Percentiles rank a stretch among this genome's conserved stretches.
Conservation (phyloP, 1,284 basidiomycete species). For the Pseudozyma hubeiensis region DNA sequence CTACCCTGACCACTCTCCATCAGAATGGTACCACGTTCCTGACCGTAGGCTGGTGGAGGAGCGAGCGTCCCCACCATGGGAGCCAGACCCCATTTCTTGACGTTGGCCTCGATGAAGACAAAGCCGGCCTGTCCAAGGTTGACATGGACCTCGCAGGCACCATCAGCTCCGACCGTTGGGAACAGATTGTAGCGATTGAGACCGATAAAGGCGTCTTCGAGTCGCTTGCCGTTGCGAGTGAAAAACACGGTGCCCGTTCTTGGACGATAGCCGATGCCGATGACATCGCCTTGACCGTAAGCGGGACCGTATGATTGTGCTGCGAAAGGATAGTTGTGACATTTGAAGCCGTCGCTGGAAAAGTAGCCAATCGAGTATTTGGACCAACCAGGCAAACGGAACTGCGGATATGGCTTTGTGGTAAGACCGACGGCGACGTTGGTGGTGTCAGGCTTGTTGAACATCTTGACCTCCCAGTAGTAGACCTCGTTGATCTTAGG, state of each 20-base stretch:
- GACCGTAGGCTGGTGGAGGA: conserved; percentile 67
- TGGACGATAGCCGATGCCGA: conserved; percentile 67
- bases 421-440: conserved; percentile 64
- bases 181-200: conserved; percentile 66
- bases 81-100: conserved; percentile 68
- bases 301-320: conserved; percentile 84
- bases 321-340: conserved; percentile 96
- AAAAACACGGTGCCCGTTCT: conserved; percentile 67
- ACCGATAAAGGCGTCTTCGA: conserved; percentile 67
- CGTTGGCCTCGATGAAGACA: conserved; percentile 68
- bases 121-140: conserved; percentile 69
- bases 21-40: conserved; percentile 67
- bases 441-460: conserved; percentile 65
- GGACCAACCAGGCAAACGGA: conserved; percentile 75
- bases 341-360: conserved; percentile 91
- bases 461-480: conserved; percentile 69
- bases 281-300: conserved; percentile 81
- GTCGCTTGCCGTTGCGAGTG: conserved; percentile 66
- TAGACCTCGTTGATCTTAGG: conserved; percentile 69
- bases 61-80: conserved; percentile 68
- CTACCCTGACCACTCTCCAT: conserved; percentile 61
- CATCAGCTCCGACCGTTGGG: conserved; percentile 66
- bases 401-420: conserved; percentile 67
- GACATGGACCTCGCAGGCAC: conserved; percentile 65
- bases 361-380: conserved; percentile 96